A percentile compares a stretch with the other conserved stretches of the same genome.
phyloP scores from a whole-genome alignment of 2,329 filamentous ascomycete species.

The Simplicillium sp. region DNA sequence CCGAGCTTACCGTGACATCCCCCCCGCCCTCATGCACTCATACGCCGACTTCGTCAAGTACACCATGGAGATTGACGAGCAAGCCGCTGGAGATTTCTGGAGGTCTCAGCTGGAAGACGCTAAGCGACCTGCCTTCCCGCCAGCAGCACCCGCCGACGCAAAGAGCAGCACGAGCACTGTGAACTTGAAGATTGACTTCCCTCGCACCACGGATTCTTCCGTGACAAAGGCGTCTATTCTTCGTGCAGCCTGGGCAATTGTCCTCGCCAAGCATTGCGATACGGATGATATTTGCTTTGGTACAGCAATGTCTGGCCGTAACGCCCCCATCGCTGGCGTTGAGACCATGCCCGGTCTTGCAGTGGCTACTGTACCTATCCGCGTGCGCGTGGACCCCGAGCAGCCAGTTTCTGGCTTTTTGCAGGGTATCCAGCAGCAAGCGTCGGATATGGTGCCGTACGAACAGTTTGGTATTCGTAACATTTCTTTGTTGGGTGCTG shows the following conservation, averaged over 20 bases:
- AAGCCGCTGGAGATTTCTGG: constrained; percentile 21
- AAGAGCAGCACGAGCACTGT: constrained; percentile 34
- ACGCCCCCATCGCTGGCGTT: constrained; percentile 28
- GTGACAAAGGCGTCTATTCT: constrained; percentile 40
- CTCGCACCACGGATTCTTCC: constrained; percentile 14
- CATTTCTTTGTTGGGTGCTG: constrained; percentile 12
- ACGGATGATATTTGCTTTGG: constrained; percentile 41
- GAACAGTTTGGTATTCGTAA: constrained; percentile 21
- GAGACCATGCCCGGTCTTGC: constrained; percentile 44
- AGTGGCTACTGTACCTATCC: constrained; percentile 43
- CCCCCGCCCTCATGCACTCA: constrained; percentile 9
- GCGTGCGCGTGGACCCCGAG: constrained; percentile 28
- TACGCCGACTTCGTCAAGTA: constrained; percentile 26
- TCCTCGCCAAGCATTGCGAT: constrained; percentile 36
- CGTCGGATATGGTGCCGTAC: constrained; percentile 14
- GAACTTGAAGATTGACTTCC: constrained; percentile 27
- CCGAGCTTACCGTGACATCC: constrained; percentile 2
- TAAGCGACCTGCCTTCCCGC: constrained; percentile 26
- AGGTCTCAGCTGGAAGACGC: constrained; percentile 26
- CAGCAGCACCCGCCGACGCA: too few relatives aligned
- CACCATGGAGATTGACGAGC: constrained; percentile 17
- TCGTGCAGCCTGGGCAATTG: constrained; percentile 42
- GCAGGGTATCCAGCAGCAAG: constrained; percentile 11
- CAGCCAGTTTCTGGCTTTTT: constrained; percentile 35
- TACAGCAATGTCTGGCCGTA: constrained; percentile 44